phyloP scores from a whole-genome alignment of 179 eudicot genomes.

The Actinidia arguta region DNA sequence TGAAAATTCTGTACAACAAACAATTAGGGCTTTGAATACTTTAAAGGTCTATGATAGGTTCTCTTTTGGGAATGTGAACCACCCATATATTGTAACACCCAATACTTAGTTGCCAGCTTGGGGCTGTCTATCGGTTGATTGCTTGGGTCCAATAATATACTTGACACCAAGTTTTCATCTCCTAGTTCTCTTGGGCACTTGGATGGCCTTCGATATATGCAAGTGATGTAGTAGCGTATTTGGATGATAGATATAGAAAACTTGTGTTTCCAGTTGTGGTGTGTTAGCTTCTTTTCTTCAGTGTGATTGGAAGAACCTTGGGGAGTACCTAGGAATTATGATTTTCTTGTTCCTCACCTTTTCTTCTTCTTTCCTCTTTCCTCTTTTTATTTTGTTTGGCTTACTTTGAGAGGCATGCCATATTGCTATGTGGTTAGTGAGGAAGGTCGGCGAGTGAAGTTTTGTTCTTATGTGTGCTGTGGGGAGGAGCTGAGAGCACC shows the following conservation, averaged over 20 bases:
- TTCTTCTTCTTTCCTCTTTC: background rate
- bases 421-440: no score
- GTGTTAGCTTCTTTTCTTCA: background rate
- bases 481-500: no score
- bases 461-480: no score
- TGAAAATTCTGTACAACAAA: background rate
- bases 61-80: background rate
- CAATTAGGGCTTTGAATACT: background rate
- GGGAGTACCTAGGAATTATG: background rate
- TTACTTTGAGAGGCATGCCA: no score
- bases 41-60: background rate
- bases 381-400: no score
- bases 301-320: background rate
- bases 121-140: background rate
- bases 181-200: background rate
- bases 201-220: background rate
- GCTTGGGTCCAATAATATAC: background rate
- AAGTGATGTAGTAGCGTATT: background rate
- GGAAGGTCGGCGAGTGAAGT: no score
- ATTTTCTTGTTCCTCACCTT: background rate
- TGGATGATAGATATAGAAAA: conserved; percentile 9
- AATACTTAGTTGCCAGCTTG: background rate
- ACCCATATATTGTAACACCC: background rate
- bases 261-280: background rate
- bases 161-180: background rate